Evolutionary conservation across 148 eudicot species (phyloP).

Genomic region (Cornus kousa): DNA sequence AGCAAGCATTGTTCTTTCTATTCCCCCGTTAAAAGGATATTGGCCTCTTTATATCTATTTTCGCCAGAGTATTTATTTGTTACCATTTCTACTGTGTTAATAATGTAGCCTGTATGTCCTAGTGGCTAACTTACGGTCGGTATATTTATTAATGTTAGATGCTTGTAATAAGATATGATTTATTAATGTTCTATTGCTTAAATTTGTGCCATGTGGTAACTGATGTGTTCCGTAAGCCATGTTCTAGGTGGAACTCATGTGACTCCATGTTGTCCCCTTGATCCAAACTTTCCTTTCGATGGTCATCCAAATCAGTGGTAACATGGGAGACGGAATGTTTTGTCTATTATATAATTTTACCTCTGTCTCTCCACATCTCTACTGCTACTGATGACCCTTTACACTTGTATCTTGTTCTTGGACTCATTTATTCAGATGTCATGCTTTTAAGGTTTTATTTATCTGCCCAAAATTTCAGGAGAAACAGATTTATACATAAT

Average conservation of each 20-base stretch:
- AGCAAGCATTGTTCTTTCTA: too few relatives aligned
- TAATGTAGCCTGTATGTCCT: neutral
- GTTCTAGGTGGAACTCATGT: neutral
- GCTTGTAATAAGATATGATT: neutral
- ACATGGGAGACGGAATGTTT: neutral
- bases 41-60: neutral
- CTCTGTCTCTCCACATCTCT: neutral
- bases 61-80: neutral
- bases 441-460: neutral
- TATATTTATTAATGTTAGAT: neutral
- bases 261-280: constrained; percentile 8
- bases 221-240: neutral
- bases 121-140: neutral
- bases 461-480: neutral
- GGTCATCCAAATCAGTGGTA: neutral
- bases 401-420: neutral
- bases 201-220: neutral
- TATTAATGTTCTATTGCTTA: neutral
- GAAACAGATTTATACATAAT: neutral
- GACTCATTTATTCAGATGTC: neutral
- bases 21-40: too few relatives aligned
- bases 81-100: neutral
- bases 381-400: neutral
- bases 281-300: neutral
- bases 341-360: neutral